phyloP scores from a whole-genome alignment of 352 stramenopile genomes.

The Blastocystis sp. region DNA sequence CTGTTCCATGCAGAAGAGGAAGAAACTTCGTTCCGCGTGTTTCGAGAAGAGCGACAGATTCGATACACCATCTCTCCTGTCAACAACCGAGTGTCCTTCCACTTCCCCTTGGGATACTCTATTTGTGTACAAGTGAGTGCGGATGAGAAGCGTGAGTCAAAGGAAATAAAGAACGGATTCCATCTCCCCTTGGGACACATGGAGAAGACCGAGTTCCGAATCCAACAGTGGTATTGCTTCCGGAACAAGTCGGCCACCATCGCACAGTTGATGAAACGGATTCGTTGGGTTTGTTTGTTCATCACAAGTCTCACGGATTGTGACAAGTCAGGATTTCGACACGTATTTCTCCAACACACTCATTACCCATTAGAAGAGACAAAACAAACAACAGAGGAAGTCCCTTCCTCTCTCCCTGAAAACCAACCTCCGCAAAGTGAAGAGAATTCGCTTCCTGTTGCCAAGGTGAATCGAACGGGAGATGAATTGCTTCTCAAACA shows the following conservation, averaged over 20 bases:
- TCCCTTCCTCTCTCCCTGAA: too few relatives aligned
- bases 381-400: too few relatives aligned
- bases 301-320: too few relatives aligned
- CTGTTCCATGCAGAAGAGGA: conserved; percentile 27
- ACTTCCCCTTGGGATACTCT: background rate
- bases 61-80: background rate
- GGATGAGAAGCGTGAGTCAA: background rate
- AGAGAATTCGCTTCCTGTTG: too few relatives aligned
- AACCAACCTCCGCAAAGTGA: too few relatives aligned
- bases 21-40: background rate
- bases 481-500: background rate
- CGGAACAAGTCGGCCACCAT: background rate
- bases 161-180: conserved; percentile 12
- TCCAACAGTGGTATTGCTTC: conserved; percentile 35
- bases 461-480: background rate
- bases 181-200: conserved; percentile 10
- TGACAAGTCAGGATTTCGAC: too few relatives aligned
- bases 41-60: conserved; percentile 22
- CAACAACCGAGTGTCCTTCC: background rate
- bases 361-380: too few relatives aligned
- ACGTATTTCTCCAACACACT: too few relatives aligned
- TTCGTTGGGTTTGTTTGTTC: background rate
- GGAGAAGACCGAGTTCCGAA: background rate
- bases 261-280: background rate
- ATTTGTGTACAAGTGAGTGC: conserved; percentile 1